phyloP scores from a whole-genome alignment of 1,284 basidiomycete genomes.

The Ceratobasidium sp. region DNA sequence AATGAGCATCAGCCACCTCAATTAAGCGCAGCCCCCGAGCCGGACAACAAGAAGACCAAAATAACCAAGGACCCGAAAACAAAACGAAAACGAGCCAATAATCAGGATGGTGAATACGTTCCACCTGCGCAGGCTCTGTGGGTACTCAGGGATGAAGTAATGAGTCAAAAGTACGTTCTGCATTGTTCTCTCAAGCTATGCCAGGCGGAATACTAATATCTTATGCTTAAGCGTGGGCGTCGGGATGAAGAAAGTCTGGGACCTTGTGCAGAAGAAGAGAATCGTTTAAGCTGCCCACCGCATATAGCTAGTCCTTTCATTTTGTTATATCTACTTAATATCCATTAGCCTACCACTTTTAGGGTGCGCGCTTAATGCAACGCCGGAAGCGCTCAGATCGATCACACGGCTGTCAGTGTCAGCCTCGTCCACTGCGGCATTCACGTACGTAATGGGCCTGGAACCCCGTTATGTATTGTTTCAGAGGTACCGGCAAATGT shows the following conservation, averaged over 20 bases:
- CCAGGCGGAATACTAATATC: neutral
- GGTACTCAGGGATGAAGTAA: constrained; percentile 69
- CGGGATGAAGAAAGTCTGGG: constrained; percentile 36
- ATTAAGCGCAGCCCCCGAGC: constrained; percentile 11
- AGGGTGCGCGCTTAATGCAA: neutral
- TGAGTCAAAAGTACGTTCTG: constrained; percentile 72
- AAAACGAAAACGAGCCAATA: constrained; percentile 39
- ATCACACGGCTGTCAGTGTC: neutral
- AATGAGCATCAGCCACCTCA: constrained; percentile 14
- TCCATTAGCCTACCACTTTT: neutral
- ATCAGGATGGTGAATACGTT: constrained; percentile 43
- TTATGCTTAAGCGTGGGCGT: constrained; percentile 24
- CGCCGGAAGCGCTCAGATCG: neutral
- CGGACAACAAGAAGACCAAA: constrained; percentile 17
- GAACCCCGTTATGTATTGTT: neutral
- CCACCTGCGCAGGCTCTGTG: constrained; percentile 60
- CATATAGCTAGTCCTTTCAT: neutral
- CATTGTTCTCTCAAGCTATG: neutral
- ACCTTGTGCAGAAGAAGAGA: constrained; percentile 2
- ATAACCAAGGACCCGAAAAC: constrained; percentile 17
- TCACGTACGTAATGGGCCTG: neutral
- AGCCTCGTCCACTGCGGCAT: neutral
- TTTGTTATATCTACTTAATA: neutral
- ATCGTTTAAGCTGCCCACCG: neutral
- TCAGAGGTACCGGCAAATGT: neutral